These are phyloP conservation scores for Paraleonurus japonicus DNA, from an alignment of 257 asterid species.

Conservation along the genomic window DNA sequence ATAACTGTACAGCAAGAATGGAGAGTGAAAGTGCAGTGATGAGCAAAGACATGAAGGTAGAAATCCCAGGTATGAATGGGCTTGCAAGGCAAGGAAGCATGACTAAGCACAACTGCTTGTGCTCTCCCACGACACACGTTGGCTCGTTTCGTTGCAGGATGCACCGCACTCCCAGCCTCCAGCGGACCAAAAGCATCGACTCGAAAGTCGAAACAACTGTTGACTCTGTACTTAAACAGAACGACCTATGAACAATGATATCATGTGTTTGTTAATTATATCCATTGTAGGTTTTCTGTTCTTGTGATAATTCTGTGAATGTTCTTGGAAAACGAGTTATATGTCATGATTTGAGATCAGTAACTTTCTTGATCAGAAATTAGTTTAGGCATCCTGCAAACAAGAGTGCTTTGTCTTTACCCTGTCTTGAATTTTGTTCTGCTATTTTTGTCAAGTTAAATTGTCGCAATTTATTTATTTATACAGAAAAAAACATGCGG, in stretches of 20 bases:
- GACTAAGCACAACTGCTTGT: slow-evolving; percentile 53
- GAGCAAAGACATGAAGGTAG: slow-evolving; percentile 51
- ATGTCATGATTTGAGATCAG: background rate
- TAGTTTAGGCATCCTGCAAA: background rate
- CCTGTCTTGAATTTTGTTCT: background rate
- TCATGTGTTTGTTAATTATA: background rate
- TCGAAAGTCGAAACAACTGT: background rate
- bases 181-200: slow-evolving; percentile 54
- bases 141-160: slow-evolving; percentile 83
- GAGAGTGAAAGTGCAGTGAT: slow-evolving; percentile 34
- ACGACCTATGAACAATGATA: slow-evolving; percentile 4
- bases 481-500: too few relatives aligned
- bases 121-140: slow-evolving; percentile 78
- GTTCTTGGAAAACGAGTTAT: background rate
- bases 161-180: slow-evolving; percentile 61
- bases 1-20: slow-evolving; percentile 42
- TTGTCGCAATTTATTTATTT: too few relatives aligned
- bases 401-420: background rate
- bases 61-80: slow-evolving; percentile 45
- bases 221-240: background rate
- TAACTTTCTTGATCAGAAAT: background rate
- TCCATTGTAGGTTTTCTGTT: background rate
- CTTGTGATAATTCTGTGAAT: background rate
- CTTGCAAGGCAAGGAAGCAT: slow-evolving; percentile 69
- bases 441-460: too few relatives aligned